Percentiles rank a stretch among this genome's conserved stretches.
These are phyloP conservation scores for Rhynchosporium graminicola DNA, from an alignment of 2,329 filamentous ascomycete genomes.

Conservation along the genomic window DNA sequence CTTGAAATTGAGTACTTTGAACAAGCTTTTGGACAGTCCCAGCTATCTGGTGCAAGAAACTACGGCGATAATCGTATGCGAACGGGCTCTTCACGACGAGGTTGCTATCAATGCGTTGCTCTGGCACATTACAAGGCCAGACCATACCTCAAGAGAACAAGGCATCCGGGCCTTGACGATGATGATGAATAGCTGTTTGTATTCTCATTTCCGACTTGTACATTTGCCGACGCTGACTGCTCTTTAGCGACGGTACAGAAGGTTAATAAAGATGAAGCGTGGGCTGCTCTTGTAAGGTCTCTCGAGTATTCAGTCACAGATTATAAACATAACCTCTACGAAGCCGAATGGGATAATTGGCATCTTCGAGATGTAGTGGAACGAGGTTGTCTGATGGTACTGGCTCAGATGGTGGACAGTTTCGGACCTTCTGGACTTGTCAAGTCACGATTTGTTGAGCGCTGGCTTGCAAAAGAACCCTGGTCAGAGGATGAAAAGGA, in stretches of 20 bases:
- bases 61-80: conserved; percentile 59
- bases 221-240: conserved; percentile 17
- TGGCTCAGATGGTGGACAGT: conserved; percentile 56
- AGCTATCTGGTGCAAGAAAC: conserved; percentile 73
- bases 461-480: conserved; percentile 73
- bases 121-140: conserved; percentile 58
- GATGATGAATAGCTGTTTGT: conserved; percentile 52
- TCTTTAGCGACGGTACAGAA: conserved; percentile 28
- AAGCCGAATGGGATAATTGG: conserved; percentile 63
- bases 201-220: not conserved
- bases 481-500: conserved; percentile 62
- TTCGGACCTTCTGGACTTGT: conserved; percentile 57
- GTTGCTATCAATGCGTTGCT: conserved; percentile 53
- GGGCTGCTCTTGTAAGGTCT: conserved; percentile 58
- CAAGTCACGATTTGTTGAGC: conserved; percentile 66
- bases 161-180: conserved; percentile 58
- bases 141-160: conserved; percentile 59
- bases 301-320: conserved; percentile 58
- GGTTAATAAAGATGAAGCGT: conserved; percentile 36
- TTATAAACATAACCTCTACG: conserved; percentile 52
- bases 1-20: conserved; percentile 64
- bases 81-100: conserved; percentile 60
- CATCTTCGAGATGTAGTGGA: conserved; percentile 62
- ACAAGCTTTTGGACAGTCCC: conserved; percentile 67
- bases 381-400: conserved; percentile 59